These are phyloP conservation scores for Silene uniflora DNA, from an alignment of 148 eudicot genomes.

Conservation along the genomic window DNA sequence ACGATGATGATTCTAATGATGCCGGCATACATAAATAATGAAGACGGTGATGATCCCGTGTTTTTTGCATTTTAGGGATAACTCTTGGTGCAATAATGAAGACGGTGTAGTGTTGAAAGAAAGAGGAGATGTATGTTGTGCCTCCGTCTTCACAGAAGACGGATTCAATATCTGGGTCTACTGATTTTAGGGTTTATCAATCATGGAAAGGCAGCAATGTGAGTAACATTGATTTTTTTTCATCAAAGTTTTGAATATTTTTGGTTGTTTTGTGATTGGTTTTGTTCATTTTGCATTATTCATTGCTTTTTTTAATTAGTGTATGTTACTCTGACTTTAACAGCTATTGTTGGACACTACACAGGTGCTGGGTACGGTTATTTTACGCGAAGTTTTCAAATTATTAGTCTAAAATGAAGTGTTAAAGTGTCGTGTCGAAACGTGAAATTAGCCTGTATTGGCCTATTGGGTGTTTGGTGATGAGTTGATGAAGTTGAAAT, in stretches of 20 bases:
- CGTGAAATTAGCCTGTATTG: too few species aligned
- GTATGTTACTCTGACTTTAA: too few species aligned
- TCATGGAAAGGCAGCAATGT: slow-evolving; percentile 97
- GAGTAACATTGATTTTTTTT: slow-evolving; percentile 21
- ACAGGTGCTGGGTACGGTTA: too few species aligned
- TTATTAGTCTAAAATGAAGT: too few species aligned
- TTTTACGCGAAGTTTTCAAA: too few species aligned
- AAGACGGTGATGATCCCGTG: too few species aligned
- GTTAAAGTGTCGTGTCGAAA: too few species aligned
- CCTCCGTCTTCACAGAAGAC: slow-evolving; percentile 49
- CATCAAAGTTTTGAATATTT: not conserved
- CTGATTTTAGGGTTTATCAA: slow-evolving; percentile 71
- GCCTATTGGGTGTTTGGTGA: not conserved
- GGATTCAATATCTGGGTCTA: slow-evolving; percentile 61
- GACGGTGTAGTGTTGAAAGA: slow-evolving; percentile 10
- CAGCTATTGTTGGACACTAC: too few species aligned
- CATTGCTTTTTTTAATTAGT: not conserved
- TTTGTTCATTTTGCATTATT: not conserved
- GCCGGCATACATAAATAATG: too few species aligned
- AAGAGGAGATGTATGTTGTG: slow-evolving; percentile 73
- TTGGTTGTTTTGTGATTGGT: slow-evolving; percentile 2
- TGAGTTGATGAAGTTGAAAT: not conserved
- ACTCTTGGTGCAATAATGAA: too few species aligned
- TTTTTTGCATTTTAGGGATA: too few species aligned
- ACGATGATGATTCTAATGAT: too few species aligned